Percentiles rank a stretch among this genome's conserved stretches.
Conservation (phyloP, 352 stramenopile genomes). For the Globisporangium apiculatum region DNA sequence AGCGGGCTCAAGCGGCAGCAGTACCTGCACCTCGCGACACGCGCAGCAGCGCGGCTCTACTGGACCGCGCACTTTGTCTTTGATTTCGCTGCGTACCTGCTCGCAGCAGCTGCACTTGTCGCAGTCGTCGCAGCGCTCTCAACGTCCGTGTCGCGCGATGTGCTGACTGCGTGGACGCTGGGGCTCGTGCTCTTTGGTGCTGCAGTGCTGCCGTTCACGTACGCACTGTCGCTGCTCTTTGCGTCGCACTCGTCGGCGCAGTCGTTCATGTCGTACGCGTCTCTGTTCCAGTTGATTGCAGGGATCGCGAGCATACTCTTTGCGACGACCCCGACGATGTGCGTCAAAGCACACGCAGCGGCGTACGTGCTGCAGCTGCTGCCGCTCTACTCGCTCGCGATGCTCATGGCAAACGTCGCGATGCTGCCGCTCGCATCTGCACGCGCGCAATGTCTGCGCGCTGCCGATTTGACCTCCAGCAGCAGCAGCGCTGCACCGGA, state of each 20-base stretch:
- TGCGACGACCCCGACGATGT: constrained; percentile 39
- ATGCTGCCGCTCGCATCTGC: constrained; percentile 20
- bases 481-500: constrained; percentile 1
- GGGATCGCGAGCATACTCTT: constrained; percentile 23
- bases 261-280: constrained; percentile 58
- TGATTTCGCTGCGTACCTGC: constrained; percentile 41
- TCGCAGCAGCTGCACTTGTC: constrained; percentile 20
- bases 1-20: constrained; percentile 65
- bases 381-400: constrained; percentile 43
- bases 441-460: constrained; percentile 33
- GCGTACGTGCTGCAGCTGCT: constrained; percentile 38
- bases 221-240: constrained; percentile 52
- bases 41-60: constrained; percentile 44
- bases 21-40: constrained; percentile 55
- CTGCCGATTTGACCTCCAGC: constrained; percentile 2
- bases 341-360: constrained; percentile 29
- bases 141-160: constrained; percentile 43
- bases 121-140: constrained; percentile 25
- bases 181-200: constrained; percentile 48
- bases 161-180: constrained; percentile 30
- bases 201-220: constrained; percentile 52
- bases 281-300: constrained; percentile 21
- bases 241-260: constrained; percentile 37
- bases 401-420: constrained; percentile 43
- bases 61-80: constrained; percentile 67